Evolutionary conservation across 2,329 filamentous ascomycete species (phyloP).

Genomic region (Mycosphaerella arachidis): DNA sequence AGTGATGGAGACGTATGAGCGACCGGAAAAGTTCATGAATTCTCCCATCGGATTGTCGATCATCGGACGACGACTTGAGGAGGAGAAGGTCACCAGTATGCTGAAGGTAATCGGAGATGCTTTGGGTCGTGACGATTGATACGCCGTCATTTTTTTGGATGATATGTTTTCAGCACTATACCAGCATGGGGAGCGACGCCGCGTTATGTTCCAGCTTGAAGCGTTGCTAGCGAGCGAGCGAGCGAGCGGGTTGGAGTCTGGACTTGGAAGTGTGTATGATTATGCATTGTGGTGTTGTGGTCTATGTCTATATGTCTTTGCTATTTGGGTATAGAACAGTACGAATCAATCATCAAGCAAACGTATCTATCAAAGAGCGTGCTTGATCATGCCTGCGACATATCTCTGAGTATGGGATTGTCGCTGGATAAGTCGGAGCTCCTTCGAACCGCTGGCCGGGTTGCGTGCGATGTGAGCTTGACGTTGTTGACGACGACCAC

Average conservation of each 20-base stretch:
- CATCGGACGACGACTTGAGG: constrained; percentile 51
- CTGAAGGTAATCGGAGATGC: constrained; percentile 32
- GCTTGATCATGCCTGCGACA: neutral
- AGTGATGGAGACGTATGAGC: constrained; percentile 10
- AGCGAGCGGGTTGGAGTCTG: neutral
- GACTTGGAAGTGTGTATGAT: neutral
- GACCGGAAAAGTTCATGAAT: constrained; percentile 44
- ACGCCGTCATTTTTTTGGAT: neutral
- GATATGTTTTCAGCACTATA: neutral
- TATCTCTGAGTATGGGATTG: neutral
- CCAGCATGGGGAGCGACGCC: neutral
- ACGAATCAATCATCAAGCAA: neutral
- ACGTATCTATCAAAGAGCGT: neutral
- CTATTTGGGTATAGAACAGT: neutral
- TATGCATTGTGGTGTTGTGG: neutral
- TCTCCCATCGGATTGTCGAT: constrained; percentile 52
- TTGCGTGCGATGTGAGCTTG: neutral
- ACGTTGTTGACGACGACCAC: neutral
- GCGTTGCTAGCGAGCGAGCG: neutral
- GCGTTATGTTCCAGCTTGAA: neutral
- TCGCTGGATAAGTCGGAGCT: neutral
- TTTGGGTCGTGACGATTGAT: neutral
- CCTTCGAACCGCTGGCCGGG: neutral
- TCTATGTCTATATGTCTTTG: neutral
- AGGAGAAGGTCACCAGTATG: constrained; percentile 49